Evolutionary conservation across 2,329 filamentous ascomycete genomes (phyloP), one percentile per base, ranked within the genome.

Genomic region (Neurospora sp.): DNA sequence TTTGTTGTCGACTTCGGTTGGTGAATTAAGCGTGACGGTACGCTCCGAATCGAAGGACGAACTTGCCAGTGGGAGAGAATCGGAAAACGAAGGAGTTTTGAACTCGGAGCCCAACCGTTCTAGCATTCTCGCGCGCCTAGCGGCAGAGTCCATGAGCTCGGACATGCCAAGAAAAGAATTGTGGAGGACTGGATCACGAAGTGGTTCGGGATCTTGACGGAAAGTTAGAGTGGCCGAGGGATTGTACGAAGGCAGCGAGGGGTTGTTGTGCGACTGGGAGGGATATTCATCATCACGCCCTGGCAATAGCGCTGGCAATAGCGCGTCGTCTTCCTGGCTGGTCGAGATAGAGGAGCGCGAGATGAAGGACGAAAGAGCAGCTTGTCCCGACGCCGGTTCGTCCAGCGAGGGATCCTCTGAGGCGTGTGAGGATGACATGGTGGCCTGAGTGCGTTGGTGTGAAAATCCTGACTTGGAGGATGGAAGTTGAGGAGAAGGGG

Each of bases 1-100:
- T 23, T 65, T 23, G 36, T 73, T 74, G 36, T 71, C 68, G 12
- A 66, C 17, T 66, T 71, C 71, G 5, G 69, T 68, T 33, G 70
- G 70, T 8, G 69, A 69, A 19, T 28, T 52, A 17, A 73, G 28
- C 6, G 23, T 62, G 28, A 36, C 15, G 12, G 52, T 36, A 17
- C 3, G 2, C 8, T 62, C 52, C 3, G 52, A 62, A 17, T 36
- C 52, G 28, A 62, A 62, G 3, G 52, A 62, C 15, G 52, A 62
- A n/a, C 28, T n/a, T 33, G 23, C 12, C 15, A 62, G 15, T 8
- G 52, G 52, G 12, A 62, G 52, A 3, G 52, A 62, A 62, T 62
- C 52, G 4, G 23, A 33, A 0, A 17, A 17, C 6, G 52, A 62
- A 15, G 52, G 52, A 15, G 52, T 62, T 17, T 36, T n/a, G 8